phyloP scores from a whole-genome alignment of 2,329 filamentous ascomycete genomes.

The Paraphoma sp. region DNA sequence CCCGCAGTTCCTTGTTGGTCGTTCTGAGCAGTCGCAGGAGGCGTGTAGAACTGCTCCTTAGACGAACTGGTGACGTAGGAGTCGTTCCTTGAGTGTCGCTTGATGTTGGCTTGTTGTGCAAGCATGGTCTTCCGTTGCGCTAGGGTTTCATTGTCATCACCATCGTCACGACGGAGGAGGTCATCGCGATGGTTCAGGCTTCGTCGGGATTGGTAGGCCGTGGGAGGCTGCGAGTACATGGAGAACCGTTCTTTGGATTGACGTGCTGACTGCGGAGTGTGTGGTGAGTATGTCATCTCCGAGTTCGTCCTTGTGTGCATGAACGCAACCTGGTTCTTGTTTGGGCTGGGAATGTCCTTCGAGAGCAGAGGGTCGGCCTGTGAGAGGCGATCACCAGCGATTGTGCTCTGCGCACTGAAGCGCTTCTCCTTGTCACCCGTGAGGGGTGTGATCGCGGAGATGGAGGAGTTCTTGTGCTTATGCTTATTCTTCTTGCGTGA shows the following conservation, averaged over 20 bases:
- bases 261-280: slow-evolving; percentile 58
- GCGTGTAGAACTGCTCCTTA: slow-evolving; percentile 41
- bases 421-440: slow-evolving; percentile 67
- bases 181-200: slow-evolving; percentile 45
- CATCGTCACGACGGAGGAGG: slow-evolving; percentile 32
- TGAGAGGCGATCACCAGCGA: slow-evolving; percentile 43
- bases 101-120: slow-evolving; percentile 42
- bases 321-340: slow-evolving; percentile 71
- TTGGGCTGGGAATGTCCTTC: slow-evolving; percentile 37
- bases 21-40: slow-evolving; percentile 24
- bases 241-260: slow-evolving; percentile 59
- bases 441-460: slow-evolving; percentile 51
- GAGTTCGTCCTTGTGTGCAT: slow-evolving; percentile 77
- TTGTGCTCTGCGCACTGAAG: slow-evolving; percentile 56
- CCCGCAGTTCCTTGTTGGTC: slow-evolving; percentile 24
- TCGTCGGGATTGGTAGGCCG: slow-evolving; percentile 46
- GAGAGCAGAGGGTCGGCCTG: slow-evolving; percentile 37
- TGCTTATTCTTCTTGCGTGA: slow-evolving; percentile 68
- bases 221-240: slow-evolving; percentile 50
- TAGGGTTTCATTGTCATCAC: slow-evolving; percentile 36
- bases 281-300: slow-evolving; percentile 60
- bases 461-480: slow-evolving; percentile 73
- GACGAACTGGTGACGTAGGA: slow-evolving; percentile 36
- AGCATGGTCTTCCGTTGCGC: slow-evolving; percentile 44
- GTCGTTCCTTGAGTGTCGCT: slow-evolving; percentile 34